These are phyloP conservation scores for Melaleuca alternifolia DNA, from an alignment of 345 rosid genomes.

Conservation along the genomic window DNA sequence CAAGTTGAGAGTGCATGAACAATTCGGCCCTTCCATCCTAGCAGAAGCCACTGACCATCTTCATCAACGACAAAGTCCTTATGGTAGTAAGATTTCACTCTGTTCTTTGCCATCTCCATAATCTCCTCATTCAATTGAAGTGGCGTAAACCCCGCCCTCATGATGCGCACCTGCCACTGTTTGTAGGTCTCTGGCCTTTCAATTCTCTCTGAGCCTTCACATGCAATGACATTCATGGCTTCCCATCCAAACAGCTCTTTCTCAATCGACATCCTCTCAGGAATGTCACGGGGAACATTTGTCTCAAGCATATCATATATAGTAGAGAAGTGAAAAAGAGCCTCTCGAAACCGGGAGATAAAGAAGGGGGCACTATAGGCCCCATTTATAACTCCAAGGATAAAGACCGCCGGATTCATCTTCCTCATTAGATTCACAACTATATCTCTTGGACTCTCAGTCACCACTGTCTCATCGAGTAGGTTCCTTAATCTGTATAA, in stretches of 20 bases:
- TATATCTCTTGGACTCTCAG: slow-evolving; percentile 31
- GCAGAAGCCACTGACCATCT: slow-evolving; percentile 38
- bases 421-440: slow-evolving; percentile 31
- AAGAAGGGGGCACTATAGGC: slow-evolving; percentile 37
- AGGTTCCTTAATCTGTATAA: slow-evolving; percentile 30
- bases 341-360: slow-evolving; percentile 43
- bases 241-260: slow-evolving; percentile 31
- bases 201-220: slow-evolving; percentile 43
- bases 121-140: slow-evolving; percentile 32
- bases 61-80: slow-evolving; percentile 38
- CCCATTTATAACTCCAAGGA: slow-evolving; percentile 38
- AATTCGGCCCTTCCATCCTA: slow-evolving; percentile 55
- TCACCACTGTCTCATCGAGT: slow-evolving; percentile 49
- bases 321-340: slow-evolving; percentile 41
- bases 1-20: slow-evolving; percentile 33
- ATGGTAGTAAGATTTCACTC: slow-evolving; percentile 23
- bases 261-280: slow-evolving; percentile 39
- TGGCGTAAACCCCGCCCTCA: slow-evolving; percentile 34
- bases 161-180: slow-evolving; percentile 35
- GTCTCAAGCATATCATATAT: slow-evolving; percentile 40
- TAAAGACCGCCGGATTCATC: slow-evolving; percentile 33
- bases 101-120: slow-evolving; percentile 18
- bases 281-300: slow-evolving; percentile 30
- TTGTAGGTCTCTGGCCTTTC: slow-evolving; percentile 53
- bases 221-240: slow-evolving; percentile 43